These are phyloP conservation scores for Umbilicus rupestris DNA, from an alignment of 164 flowering plant species.

Conservation along the genomic window DNA sequence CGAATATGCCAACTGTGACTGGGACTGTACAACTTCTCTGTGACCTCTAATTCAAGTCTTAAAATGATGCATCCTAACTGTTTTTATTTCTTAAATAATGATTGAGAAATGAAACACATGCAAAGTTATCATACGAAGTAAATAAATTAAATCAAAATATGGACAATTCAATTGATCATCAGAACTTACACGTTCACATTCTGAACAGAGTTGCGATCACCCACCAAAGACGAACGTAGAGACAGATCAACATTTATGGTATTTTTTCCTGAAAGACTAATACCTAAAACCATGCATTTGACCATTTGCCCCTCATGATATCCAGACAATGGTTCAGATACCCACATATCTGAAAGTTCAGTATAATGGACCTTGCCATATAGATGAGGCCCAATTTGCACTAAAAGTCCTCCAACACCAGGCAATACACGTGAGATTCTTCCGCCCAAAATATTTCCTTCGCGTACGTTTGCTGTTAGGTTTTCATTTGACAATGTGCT, in stretches of 20 bases:
- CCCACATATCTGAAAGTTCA: slow-evolving; percentile 61
- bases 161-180: not conserved
- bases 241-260: slow-evolving; percentile 68
- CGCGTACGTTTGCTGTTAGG: slow-evolving; percentile 28
- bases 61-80: not conserved
- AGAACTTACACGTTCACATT: slow-evolving; percentile 22
- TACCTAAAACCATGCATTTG: slow-evolving; percentile 70
- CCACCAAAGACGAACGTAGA: slow-evolving; percentile 36
- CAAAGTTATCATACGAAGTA: not conserved
- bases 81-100: not conserved
- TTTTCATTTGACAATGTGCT: slow-evolving; percentile 15
- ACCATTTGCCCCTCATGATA: slow-evolving; percentile 83
- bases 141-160: not conserved
- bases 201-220: slow-evolving; percentile 12
- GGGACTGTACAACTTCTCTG: no score
- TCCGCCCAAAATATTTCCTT: slow-evolving; percentile 69
- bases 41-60: no score
- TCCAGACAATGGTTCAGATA: slow-evolving; percentile 53
- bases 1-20: no score
- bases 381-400: slow-evolving; percentile 71
- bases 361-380: slow-evolving; percentile 83
- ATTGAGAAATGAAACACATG: not conserved
- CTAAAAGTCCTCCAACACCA: slow-evolving; percentile 78
- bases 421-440: slow-evolving; percentile 68
- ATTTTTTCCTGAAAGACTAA: slow-evolving; percentile 42